These are phyloP conservation scores for Fomitopsis betulina DNA, from an alignment of 1,284 basidiomycete species.

Conservation along the genomic window DNA sequence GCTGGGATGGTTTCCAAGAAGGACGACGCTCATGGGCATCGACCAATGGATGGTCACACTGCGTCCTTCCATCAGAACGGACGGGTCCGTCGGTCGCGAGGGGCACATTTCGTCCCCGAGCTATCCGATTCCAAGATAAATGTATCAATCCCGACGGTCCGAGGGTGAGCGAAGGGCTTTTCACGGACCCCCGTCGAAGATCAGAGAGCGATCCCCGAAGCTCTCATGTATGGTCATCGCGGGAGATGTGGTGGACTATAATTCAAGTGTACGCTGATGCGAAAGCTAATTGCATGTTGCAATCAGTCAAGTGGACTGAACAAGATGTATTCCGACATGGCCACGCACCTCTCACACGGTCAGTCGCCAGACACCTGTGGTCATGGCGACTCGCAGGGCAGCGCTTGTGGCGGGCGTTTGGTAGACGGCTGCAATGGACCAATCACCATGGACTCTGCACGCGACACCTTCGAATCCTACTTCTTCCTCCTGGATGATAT, in stretches of 20 bases:
- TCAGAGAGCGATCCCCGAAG: too few species aligned
- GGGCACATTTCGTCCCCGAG: background rate
- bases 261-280: too few species aligned
- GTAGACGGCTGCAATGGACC: background rate
- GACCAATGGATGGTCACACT: background rate
- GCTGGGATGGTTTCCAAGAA: background rate
- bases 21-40: background rate
- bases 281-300: background rate
- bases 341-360: background rate
- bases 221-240: too few species aligned
- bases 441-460: background rate
- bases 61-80: background rate
- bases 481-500: too few species aligned
- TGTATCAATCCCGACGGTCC: background rate
- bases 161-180: background rate
- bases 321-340: background rate
- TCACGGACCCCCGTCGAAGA: too few species aligned
- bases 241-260: too few species aligned
- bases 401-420: background rate
- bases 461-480: too few species aligned
- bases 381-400: slow-evolving; percentile 13
- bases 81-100: background rate
- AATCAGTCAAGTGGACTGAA: background rate
- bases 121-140: background rate
- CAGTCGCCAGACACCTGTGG: slow-evolving; percentile 3